Evolutionary conservation across 2,329 filamentous ascomycete species (phyloP), one percentile per base, ranked within the genome.

Genomic region (Ceratocystis cacaofunesta): DNA sequence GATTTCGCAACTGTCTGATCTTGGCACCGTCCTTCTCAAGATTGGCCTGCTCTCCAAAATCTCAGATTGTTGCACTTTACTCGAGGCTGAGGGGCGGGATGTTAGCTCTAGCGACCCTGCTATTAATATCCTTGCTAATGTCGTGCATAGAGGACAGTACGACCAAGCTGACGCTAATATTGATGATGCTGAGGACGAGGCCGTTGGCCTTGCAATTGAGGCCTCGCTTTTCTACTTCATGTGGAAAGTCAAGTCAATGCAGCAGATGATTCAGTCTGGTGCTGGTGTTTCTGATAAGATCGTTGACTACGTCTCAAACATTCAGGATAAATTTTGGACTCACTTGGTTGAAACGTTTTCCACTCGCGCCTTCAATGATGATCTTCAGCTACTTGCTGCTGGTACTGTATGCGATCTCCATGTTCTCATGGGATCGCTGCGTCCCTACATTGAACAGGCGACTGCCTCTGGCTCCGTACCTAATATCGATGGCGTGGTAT

Each of bases 181-280:
- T 30, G 88, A 91, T 68, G 85, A 85, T 55, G 78, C 89, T 12
- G 92, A 97, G 74, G 89, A 94, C 69, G 85, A 89, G 69, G 79
- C 94, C 55, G 85, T 90, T 5, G 80, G 84, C 1, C 87, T 86
- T 70, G 87, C 90, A 36, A 88, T 95, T 71, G 87, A 88, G 69
- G 81, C 86, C 1, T 80, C 88, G 62, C 81, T 91, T 60, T 90
- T 95, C 75, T 97, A 96, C 76, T 95, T 96, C 73, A 90, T 95
- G 85, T 99, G 94, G 94, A 92, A 94, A 72, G 82, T 88, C 25
- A 82, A 84, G 64, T 78, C 80, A 63, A 71, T 90, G 68, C 78
- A 79, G 68, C 77, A 80, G 64, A 74, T 81, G 17, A 74, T 89
- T 44, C 76, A 79, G 17, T 78, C 79, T 30, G 80, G 84, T 55